A percentile compares a stretch with the other conserved stretches of the same genome.
These are phyloP conservation scores for Paxillus rubicundulus DNA, from an alignment of 768 basidiomycete species.

Conservation along the genomic window DNA sequence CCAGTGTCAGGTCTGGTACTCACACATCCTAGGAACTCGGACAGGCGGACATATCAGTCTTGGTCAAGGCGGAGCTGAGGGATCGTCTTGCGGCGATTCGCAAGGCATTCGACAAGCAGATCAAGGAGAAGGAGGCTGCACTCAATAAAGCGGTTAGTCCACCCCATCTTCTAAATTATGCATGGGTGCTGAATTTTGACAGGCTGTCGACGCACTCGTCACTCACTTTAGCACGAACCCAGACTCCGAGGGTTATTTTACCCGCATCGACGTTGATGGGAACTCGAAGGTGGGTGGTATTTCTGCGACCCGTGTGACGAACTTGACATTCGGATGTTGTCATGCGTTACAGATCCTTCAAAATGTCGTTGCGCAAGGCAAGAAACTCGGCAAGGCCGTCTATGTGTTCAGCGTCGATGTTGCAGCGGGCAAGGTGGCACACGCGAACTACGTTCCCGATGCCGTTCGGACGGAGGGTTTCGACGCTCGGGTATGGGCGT, in stretches of 20 bases:
- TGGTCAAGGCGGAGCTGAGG: slow-evolving; percentile 76
- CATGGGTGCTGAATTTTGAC: background rate
- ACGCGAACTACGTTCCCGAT: slow-evolving; percentile 80
- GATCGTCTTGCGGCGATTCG: slow-evolving; percentile 69
- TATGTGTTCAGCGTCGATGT: slow-evolving; percentile 85
- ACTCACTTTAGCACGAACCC: slow-evolving; percentile 78
- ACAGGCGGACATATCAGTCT: slow-evolving; percentile 84
- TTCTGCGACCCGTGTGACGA: background rate
- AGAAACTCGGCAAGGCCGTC: slow-evolving; percentile 75
- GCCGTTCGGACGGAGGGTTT: slow-evolving; percentile 59
- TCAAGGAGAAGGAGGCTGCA: slow-evolving; percentile 76
- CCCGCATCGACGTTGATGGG: slow-evolving; percentile 71
- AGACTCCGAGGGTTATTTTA: slow-evolving; percentile 66
- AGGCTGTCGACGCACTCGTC: slow-evolving; percentile 71
- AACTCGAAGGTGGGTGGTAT: slow-evolving; percentile 69
- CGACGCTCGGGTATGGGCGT: slow-evolving; percentile 89
- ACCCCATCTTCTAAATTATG: background rate
- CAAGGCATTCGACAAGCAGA: slow-evolving; percentile 81
- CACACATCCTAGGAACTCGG: slow-evolving; percentile 66
- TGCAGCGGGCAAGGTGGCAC: slow-evolving; percentile 72
- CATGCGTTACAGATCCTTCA: slow-evolving; percentile 58
- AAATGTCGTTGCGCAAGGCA: slow-evolving; percentile 71
- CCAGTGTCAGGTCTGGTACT: background rate
- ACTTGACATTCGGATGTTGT: background rate
- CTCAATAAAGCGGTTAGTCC: slow-evolving; percentile 70